Base-by-base conservation (phyloP, 2,329 filamentous ascomycete species). In the Aspergillus fructus region DNA sequence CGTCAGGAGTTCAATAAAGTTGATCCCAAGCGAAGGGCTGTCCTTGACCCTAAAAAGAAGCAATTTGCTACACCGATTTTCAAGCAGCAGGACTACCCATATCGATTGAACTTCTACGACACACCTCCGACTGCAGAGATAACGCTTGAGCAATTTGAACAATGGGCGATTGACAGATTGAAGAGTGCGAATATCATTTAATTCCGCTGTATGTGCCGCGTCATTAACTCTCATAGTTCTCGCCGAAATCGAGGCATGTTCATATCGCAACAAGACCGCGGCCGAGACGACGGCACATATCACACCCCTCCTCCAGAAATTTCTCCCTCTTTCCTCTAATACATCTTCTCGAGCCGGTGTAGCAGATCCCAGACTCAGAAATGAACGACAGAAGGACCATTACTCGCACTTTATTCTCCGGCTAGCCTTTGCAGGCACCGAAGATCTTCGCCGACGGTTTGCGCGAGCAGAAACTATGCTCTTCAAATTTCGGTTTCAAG, bases 391-490 rank as follows among this genome's bases (percentile, higher is more conserved):
- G 74, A 96, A 94, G 72, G 94, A 99, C 67, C 94, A 99, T 76
- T 99, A 97, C 76, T 94, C 90, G 55, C 94, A 99, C 75, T 99
- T 97, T 73, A 99, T 97, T 60, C 84, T 99, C 5, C 87, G 94
- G 0, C 85, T 99, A 43, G 94, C 94, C 1, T 99, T 99, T 70
- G 87, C 93, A 0, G 87, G 89, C 2, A 97, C 93, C 0, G 92
- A 96, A 70, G 94, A 99, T 68, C 80, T 97, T 39, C 87, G 94
- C 42, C 84, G 89, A 62, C 87, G 94, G 23, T 99, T 97, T 70
- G 84, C 87, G 4, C 86, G 93, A 37, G 86, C 96, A 3, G 94
- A 99, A 76, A 90, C 90, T 0, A 90, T 90, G 83, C 82, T 99
- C 1, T 99, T 99, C 75, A 86, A 89, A 60, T 78, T 97, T 64